phyloP scores from a whole-genome alignment of 805 yeast species.

The Candida krabiensis region DNA sequence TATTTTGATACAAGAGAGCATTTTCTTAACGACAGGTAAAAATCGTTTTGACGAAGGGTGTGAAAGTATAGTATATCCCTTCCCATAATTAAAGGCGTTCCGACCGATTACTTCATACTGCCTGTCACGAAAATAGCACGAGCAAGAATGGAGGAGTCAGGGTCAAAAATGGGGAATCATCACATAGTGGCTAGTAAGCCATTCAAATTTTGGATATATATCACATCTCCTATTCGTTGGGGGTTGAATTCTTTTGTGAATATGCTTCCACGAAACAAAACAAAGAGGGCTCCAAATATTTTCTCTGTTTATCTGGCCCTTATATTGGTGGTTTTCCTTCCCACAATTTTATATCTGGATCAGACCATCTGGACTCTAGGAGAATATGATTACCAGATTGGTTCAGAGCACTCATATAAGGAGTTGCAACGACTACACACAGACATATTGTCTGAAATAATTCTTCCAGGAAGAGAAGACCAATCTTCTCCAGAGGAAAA shows the following conservation, averaged over 20 bases:
- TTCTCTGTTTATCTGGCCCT: slow-evolving; percentile 15
- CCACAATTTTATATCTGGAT: slow-evolving; percentile 20
- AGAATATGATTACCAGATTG: slow-evolving; percentile 10
- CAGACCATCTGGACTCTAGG: slow-evolving; percentile 10
- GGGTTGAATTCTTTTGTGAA: slow-evolving; percentile 5
- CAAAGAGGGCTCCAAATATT: slow-evolving; percentile 13
- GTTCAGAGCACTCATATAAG: slow-evolving; percentile 13
- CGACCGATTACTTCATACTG: too few relatives aligned
- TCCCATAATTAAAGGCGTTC: too few relatives aligned
- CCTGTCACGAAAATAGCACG: slow-evolving; percentile 1
- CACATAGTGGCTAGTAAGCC: too few relatives aligned
- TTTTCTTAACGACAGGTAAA: too few relatives aligned
- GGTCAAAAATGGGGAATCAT: too few relatives aligned
- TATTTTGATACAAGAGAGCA: too few relatives aligned
- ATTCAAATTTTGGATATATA: too few relatives aligned
- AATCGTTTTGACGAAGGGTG: too few relatives aligned
- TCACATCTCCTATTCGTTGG: slow-evolving; percentile 11
- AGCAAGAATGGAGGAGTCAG: too few relatives aligned
- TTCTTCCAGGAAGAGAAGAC: too few relatives aligned
- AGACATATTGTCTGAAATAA: slow-evolving; percentile 44
- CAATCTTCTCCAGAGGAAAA: slow-evolving; percentile 54
- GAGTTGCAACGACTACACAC: slow-evolving; percentile 14
- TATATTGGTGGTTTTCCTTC: slow-evolving; percentile 15
- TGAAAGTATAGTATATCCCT: too few relatives aligned
- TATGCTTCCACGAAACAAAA: slow-evolving; percentile 4